Conservation (phyloP, 2,329 filamentous ascomycete genomes). For the Colletotrichum magnum region DNA sequence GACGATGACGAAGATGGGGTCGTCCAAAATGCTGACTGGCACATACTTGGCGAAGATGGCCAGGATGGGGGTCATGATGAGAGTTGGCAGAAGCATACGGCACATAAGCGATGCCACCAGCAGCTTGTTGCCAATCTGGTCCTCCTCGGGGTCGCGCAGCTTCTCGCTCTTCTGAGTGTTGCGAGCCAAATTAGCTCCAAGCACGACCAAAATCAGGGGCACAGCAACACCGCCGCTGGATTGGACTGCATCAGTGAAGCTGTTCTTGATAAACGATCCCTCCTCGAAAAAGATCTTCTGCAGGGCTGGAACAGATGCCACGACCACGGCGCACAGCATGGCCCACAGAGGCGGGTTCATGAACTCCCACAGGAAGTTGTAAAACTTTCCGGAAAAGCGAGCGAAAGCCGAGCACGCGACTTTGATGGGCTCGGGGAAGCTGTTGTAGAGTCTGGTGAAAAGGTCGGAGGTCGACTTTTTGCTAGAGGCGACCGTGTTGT, state of each 20-base stretch:
- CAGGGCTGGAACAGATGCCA: constrained; percentile 87
- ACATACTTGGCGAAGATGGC: constrained; percentile 91
- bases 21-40: constrained; percentile 93
- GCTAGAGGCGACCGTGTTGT: constrained; percentile 45
- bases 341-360: constrained; percentile 99
- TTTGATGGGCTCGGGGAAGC: constrained; percentile 61
- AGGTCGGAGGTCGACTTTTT: constrained; percentile 45
- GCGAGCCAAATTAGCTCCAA: constrained; percentile 93
- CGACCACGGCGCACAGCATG: constrained; percentile 91
- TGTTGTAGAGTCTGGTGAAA: constrained; percentile 48
- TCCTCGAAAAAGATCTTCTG: constrained; percentile 90
- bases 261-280: constrained; percentile 92
- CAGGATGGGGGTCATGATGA: constrained; percentile 92
- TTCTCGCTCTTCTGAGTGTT: constrained; percentile 84
- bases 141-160: constrained; percentile 78
- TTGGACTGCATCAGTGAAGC: constrained; percentile 87
- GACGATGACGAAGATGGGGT: constrained; percentile 98
- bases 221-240: constrained; percentile 94
- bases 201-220: constrained; percentile 92
- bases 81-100: constrained; percentile 91
- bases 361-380: constrained; percentile 85
- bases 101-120: constrained; percentile 88
- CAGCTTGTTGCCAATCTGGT: constrained; percentile 78
- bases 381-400: constrained; percentile 60
- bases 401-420: constrained; percentile 48